Evolutionary conservation across 805 yeast species (phyloP).

Genomic region (Maudiozyma barnettii): DNA sequence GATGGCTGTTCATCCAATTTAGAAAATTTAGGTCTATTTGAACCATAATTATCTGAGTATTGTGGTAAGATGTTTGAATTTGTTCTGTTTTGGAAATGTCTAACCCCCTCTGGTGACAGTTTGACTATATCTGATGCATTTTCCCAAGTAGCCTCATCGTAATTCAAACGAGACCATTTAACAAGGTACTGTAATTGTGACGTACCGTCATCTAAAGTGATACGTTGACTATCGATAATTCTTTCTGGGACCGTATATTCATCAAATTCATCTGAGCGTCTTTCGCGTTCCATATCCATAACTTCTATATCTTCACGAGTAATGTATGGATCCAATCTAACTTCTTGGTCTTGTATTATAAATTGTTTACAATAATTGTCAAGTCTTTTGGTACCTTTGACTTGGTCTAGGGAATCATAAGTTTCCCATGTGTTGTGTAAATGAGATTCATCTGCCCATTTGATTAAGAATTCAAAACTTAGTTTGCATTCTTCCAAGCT

Average conservation of each 20-base stretch:
- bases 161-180: conserved; percentile 88
- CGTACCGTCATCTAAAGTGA: conserved; percentile 42
- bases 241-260: conserved; percentile 86
- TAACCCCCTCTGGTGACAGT: conserved; percentile 74
- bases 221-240: conserved; percentile 76
- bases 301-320: conserved; percentile 89
- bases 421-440: conserved; percentile 92
- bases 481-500: conserved; percentile 46
- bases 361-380: conserved; percentile 83
- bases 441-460: conserved; percentile 85
- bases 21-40: conserved; percentile 77
- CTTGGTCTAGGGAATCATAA: conserved; percentile 39
- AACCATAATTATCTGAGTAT: conserved; percentile 67
- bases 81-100: conserved; percentile 68
- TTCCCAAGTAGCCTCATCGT: conserved; percentile 97
- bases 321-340: conserved; percentile 69
- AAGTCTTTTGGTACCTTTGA: conserved; percentile 72
- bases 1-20: conserved; percentile 80
- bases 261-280: conserved; percentile 70
- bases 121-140: conserved; percentile 78
- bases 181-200: conserved; percentile 72
- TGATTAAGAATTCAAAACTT: conserved; percentile 54
- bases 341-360: conserved; percentile 62
- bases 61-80: conserved; percentile 80
- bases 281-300: conserved; percentile 83